Evolutionary conservation across 2,329 filamentous ascomycete species (phyloP), one percentile per base, ranked within the genome.

Genomic region (Pseudocercospora crystallina): DNA sequence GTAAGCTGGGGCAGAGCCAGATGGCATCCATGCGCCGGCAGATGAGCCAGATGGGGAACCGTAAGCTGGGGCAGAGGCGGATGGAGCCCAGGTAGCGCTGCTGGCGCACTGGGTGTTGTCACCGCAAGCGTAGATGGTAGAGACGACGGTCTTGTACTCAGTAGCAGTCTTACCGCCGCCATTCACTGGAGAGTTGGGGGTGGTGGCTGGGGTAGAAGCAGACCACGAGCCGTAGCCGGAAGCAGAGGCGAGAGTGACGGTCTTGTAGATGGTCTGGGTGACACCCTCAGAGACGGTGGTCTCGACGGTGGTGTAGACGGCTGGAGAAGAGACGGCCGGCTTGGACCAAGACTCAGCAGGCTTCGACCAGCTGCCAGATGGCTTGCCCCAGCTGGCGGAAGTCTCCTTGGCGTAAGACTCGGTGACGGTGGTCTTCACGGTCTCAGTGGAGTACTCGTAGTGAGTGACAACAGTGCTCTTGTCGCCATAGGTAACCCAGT

Each of bases 251-350:
- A 26, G 20, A 26, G 20, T 26, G 43, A 45, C 20, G 33, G 43
- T 45, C 32, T 34, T 45, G 43, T 45, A 45, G 43, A 45, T 30
- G 5, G 43, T 45, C 43, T 45, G 20, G 20, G 20, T 26, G 20
- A 26, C 20, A 26, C 32, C 17, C 43, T 45, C 43, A 15, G 41
- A 35, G 13, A 43, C 31, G 11, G 43, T 45, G 33, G 12, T 44
- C 31, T 20, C 29, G 9, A 33, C 42, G 17, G 42, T 31, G 20
- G 39, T 45, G 43, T 45, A 45, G 13, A 34, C 43, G 14, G 43
- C 32, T 15, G 43, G 32, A 15, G 43, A 37, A 15, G 35, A 45
- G 32, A 30, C 8, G 11, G 15, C 12, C 8, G 12, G 12, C 4
- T n/a, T 34, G 8, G n/a, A 34, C 32, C 8, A 14, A n/a, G 12